Percentiles rank a stretch among this genome's conserved stretches.
Evolutionary conservation across 805 yeast species (phyloP).

Genomic region (Zygoascus flipseniorum): DNA sequence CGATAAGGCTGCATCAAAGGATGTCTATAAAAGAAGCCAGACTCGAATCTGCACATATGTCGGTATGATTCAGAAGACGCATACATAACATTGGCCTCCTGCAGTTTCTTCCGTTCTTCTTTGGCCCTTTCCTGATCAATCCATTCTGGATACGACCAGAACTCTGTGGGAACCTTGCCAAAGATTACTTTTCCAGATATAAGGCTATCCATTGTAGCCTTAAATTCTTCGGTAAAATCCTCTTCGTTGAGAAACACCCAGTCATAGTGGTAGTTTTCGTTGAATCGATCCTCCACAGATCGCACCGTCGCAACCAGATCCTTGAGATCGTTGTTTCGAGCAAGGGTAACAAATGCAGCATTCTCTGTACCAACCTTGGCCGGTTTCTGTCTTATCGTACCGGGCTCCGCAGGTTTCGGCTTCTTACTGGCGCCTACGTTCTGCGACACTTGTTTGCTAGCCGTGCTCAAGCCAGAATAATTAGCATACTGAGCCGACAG

Average conservation of each 20-base stretch:
- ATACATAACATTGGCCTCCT: slow-evolving; percentile 39
- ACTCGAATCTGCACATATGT: slow-evolving; percentile 75
- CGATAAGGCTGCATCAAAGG: slow-evolving; percentile 49
- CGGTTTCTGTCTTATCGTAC: too few species aligned
- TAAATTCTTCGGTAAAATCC: slow-evolving; percentile 52
- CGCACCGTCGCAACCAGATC: slow-evolving; percentile 50
- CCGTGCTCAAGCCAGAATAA: too few species aligned
- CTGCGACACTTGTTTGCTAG: too few species aligned
- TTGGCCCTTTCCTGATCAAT: slow-evolving; percentile 48
- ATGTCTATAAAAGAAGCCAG: slow-evolving; percentile 64
- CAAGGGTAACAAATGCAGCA: slow-evolving; percentile 63
- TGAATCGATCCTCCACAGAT: slow-evolving; percentile 59
- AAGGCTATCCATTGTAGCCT: slow-evolving; percentile 35
- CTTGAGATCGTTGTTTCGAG: slow-evolving; percentile 58
- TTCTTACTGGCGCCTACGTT: too few species aligned
- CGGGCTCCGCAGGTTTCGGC: too few species aligned
- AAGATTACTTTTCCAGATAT: slow-evolving; percentile 57
- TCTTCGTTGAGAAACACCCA: slow-evolving; percentile 74
- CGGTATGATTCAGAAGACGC: slow-evolving; percentile 56
- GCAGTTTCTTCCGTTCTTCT: slow-evolving; percentile 38
- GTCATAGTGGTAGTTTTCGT: slow-evolving; percentile 54
- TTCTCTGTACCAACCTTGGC: slow-evolving; percentile 24
- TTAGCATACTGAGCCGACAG: background rate
- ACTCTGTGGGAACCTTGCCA: slow-evolving; percentile 51
- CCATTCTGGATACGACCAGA: slow-evolving; percentile 64